Evolutionary conservation across 345 rosid genomes (phyloP).

Genomic region (Bruguiera gymnorhiza): DNA sequence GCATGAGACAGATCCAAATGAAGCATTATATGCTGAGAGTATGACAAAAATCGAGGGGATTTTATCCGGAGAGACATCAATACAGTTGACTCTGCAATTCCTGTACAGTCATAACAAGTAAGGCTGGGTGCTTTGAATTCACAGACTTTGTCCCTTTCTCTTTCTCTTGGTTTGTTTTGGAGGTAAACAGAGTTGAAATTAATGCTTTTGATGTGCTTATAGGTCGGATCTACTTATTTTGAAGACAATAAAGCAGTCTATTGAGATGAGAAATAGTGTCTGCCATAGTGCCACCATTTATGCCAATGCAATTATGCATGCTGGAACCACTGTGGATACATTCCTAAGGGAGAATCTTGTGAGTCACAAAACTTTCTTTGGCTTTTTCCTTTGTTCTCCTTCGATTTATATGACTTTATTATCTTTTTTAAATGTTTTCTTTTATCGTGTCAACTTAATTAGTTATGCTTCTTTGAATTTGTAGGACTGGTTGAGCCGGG

Average conservation of each 20-base stretch:
- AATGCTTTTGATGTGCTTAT: constrained; percentile 22
- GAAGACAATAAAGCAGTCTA: constrained; percentile 96
- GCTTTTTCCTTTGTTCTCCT: constrained; percentile 1
- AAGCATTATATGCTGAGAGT: constrained; percentile 71
- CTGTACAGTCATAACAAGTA: constrained; percentile 93
- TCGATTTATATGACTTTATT: background rate
- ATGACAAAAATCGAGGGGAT: constrained; percentile 78
- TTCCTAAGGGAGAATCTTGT: constrained; percentile 98
- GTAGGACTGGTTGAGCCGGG: constrained; percentile 99
- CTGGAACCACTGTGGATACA: constrained; percentile 99
- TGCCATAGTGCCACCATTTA: constrained; percentile 99
- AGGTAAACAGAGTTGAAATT: constrained; percentile 1
- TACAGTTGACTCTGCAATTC: constrained; percentile 88
- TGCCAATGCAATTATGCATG: constrained; percentile 99
- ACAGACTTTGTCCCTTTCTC: too few species aligned
- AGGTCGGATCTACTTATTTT: constrained; percentile 96
- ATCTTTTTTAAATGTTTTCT: background rate
- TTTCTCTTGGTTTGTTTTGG: background rate
- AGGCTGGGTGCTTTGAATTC: constrained; percentile 11
- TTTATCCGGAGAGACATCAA: constrained; percentile 95
- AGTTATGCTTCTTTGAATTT: constrained; percentile 15
- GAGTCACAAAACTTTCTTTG: constrained; percentile 8
- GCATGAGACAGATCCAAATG: constrained; percentile 60
- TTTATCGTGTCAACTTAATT: background rate
- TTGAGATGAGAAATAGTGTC: constrained; percentile 97